Percentiles rank a stretch among this genome's conserved stretches.
Conservation (phyloP, 2,329 filamentous ascomycete species). For the Xylariales sp. region DNA sequence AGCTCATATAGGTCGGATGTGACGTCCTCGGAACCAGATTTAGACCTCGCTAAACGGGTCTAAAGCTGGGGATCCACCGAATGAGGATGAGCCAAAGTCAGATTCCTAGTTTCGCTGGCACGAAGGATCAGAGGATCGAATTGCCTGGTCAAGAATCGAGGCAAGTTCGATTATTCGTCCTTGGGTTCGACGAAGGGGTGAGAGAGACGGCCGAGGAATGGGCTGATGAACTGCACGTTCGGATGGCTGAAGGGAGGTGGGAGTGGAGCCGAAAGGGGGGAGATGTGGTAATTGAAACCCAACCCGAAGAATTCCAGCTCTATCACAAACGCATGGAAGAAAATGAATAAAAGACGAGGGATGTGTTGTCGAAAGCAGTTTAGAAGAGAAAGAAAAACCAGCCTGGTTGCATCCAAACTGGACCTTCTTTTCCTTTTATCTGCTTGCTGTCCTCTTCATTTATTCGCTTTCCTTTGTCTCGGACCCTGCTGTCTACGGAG, state of each 20-base stretch:
- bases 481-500: constrained; percentile 9
- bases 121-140: constrained; percentile 18
- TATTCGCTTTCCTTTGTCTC: constrained; percentile 16
- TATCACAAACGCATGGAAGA: constrained; percentile 15
- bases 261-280: constrained; percentile 14
- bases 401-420: too few species aligned
- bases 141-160: constrained; percentile 10
- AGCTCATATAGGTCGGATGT: constrained; percentile 27
- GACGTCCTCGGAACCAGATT: constrained; percentile 28
- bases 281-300: constrained; percentile 21
- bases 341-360: too few species aligned
- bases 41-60: constrained; percentile 24
- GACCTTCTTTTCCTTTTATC: constrained; percentile 9
- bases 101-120: constrained; percentile 27
- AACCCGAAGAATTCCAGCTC: constrained; percentile 25
- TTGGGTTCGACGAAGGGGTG: constrained; percentile 12
- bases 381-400: too few species aligned
- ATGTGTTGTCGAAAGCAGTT: too few species aligned
- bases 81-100: constrained; percentile 27
- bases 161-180: constrained; percentile 17
- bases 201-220: constrained; percentile 22
- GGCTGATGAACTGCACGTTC: too few species aligned
- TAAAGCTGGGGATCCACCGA: constrained; percentile 26
- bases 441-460: constrained; percentile 20
- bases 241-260: too few species aligned